phyloP scores from a whole-genome alignment of 2,329 filamentous ascomycete species.

The Hypoxylon sp. region DNA sequence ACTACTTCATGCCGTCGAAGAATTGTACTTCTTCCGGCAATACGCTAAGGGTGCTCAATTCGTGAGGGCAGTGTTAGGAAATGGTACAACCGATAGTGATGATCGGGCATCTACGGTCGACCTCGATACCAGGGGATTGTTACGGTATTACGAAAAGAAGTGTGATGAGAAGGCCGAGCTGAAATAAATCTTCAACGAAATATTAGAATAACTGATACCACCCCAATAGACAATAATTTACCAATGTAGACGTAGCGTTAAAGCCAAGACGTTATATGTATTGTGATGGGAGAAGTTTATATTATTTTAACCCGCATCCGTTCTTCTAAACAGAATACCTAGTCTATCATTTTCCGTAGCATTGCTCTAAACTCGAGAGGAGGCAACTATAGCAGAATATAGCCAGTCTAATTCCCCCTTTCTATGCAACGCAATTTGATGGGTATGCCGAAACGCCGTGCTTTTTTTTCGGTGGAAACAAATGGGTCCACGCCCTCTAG shows the following conservation, averaged over 20 bases:
- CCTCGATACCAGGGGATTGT: conserved; percentile 58
- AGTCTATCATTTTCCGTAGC: conserved; percentile 28
- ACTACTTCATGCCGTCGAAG: conserved; percentile 69
- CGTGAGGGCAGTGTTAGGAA: conserved; percentile 55
- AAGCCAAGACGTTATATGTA: background rate
- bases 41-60: conserved; percentile 64
- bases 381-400: conserved; percentile 18
- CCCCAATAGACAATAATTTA: background rate
- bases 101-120: conserved; percentile 58
- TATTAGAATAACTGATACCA: background rate
- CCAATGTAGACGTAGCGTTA: background rate
- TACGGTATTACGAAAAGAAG: conserved; percentile 61
- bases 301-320: conserved; percentile 32
- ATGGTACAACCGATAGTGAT: conserved; percentile 19
- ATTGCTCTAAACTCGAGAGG: conserved; percentile 4
- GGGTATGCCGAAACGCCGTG: conserved; percentile 56
- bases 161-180: conserved; percentile 55
- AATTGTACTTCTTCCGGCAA: conserved; percentile 68
- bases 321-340: conserved; percentile 15
- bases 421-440: conserved; percentile 41
- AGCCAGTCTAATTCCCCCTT: conserved; percentile 39
- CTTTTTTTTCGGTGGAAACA: conserved; percentile 47
- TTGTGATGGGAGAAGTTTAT: conserved; percentile 25
- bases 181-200: background rate
- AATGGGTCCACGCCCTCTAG: conserved; percentile 34